Percentiles rank a stretch among this genome's conserved stretches.
phyloP scores from a whole-genome alignment of 2,329 filamentous ascomycete species.

The Alternaria sp. region DNA sequence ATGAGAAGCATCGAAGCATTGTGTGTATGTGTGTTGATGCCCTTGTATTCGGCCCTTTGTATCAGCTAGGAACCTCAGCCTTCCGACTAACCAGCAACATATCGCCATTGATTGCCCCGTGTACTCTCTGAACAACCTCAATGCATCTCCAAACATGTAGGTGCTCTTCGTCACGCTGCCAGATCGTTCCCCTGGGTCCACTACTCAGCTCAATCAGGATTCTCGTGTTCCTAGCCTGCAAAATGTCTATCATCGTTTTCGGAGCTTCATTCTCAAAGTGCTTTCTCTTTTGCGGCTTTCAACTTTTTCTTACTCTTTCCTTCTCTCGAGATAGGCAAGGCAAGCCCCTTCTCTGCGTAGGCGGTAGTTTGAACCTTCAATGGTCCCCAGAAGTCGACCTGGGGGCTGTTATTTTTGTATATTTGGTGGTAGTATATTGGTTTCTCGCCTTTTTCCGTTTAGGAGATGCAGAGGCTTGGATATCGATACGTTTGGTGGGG shows the following conservation, averaged over 20 bases:
- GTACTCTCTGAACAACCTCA: constrained; percentile 10
- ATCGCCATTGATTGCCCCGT: constrained; percentile 11
- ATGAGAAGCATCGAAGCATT: too few species aligned
- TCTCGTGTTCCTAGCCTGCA: background rate
- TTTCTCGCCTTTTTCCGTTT: background rate
- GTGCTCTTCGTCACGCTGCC: constrained; percentile 8
- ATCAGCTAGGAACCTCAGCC: background rate
- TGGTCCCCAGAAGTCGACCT: constrained; percentile 10
- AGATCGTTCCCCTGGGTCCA: constrained; percentile 12
- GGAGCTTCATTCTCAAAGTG: background rate
- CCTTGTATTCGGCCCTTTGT: too few species aligned
- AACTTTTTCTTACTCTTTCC: background rate
- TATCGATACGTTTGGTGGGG: constrained; percentile 6
- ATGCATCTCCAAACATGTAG: constrained; percentile 9
- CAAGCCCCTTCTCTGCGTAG: background rate
- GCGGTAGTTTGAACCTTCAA: background rate
- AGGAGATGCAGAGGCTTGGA: constrained; percentile 8
- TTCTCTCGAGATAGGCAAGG: background rate
- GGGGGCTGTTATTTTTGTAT: constrained; percentile 9
- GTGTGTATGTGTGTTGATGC: background rate
- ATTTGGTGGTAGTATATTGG: constrained; percentile 17
- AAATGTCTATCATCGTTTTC: constrained; percentile 1
- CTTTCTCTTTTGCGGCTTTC: background rate
- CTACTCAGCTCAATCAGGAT: constrained; percentile 11
- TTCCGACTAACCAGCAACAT: constrained; percentile 20